phyloP scores from a whole-genome alignment of 2,329 filamentous ascomycete genomes.

The Nemania sp. region DNA sequence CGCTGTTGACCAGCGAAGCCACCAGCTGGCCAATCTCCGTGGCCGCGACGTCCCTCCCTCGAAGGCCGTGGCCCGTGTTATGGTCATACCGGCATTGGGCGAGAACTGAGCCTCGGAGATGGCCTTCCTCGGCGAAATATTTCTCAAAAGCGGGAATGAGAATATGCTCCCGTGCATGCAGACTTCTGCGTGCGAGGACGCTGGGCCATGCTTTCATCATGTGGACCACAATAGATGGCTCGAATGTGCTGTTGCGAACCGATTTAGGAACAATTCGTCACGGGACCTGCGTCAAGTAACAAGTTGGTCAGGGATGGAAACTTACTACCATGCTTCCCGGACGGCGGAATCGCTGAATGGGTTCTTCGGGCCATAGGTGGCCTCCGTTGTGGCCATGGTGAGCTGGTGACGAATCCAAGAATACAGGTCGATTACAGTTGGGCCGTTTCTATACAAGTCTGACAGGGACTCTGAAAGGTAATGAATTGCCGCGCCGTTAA shows the following conservation, averaged over 20 bases:
- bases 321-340: slow-evolving; percentile 27
- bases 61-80: not conserved
- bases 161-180: slow-evolving; percentile 12
- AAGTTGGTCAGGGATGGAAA: not conserved
- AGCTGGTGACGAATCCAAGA: slow-evolving; percentile 8
- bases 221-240: slow-evolving; percentile 24
- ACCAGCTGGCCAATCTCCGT: slow-evolving; percentile 11
- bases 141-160: slow-evolving; percentile 9
- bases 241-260: slow-evolving; percentile 20
- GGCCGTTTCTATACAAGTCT: not conserved
- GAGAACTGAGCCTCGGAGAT: slow-evolving; percentile 11
- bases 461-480: slow-evolving; percentile 16
- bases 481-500: slow-evolving; percentile 22
- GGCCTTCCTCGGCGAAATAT: slow-evolving; percentile 12
- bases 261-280: not conserved
- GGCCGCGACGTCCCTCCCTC: slow-evolving; percentile 1
- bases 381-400: slow-evolving; percentile 24
- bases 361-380: slow-evolving; percentile 26
- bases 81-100: slow-evolving; percentile 15
- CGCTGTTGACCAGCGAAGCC: slow-evolving; percentile 18
- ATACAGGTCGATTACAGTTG: not conserved
- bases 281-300: no score
- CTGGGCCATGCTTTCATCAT: slow-evolving; percentile 17
- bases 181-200: slow-evolving; percentile 12
- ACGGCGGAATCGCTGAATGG: slow-evolving; percentile 23